Conservation (phyloP, 345 rosid species). For the Eucalyptus sp. region DNA sequence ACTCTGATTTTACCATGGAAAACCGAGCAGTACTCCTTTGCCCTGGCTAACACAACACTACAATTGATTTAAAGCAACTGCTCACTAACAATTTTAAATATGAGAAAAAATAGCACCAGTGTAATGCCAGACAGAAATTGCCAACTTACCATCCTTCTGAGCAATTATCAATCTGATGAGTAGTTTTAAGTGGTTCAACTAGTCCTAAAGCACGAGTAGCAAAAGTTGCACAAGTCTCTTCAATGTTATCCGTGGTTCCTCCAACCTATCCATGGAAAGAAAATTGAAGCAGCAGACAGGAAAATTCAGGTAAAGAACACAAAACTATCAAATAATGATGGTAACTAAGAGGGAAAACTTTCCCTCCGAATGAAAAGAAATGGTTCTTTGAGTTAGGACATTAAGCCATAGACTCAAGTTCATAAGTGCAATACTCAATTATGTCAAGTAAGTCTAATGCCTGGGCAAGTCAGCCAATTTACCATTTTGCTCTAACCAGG, state of each 20-base stretch:
- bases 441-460: neutral
- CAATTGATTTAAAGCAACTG: conserved; percentile 4
- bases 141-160: conserved; percentile 81
- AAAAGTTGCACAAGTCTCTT: conserved; percentile 92
- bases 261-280: conserved; percentile 47
- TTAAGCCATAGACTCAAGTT: neutral
- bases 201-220: conserved; percentile 67
- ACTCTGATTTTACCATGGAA: conserved; percentile 76
- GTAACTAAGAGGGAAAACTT: neutral
- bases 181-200: conserved; percentile 48
- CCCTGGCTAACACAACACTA: conserved; percentile 80
- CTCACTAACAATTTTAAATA: neutral
- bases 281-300: neutral
- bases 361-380: neutral
- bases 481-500: neutral
- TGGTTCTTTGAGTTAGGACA: neutral
- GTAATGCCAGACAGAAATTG: neutral
- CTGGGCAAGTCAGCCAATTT: neutral
- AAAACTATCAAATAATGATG: neutral
- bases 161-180: conserved; percentile 98
- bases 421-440: neutral
- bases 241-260: conserved; percentile 85
- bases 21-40: conserved; percentile 72
- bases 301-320: neutral
- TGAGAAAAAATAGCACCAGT: neutral